These are phyloP conservation scores for Chlorella sp. DNA, from an alignment of 139 green algal genomes.

Conservation along the genomic window DNA sequence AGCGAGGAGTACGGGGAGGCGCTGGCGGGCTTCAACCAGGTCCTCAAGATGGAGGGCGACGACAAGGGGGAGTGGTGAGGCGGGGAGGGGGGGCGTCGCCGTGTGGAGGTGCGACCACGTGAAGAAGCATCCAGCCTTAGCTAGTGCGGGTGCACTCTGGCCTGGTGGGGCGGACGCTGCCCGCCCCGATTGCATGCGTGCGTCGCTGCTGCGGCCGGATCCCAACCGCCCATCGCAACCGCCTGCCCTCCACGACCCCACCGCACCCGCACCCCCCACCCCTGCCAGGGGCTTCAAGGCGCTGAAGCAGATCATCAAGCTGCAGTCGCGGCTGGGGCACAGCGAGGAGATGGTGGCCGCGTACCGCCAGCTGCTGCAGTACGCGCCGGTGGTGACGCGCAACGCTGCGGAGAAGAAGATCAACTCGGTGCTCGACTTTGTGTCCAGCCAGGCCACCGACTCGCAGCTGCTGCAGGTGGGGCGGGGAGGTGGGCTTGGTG, in stretches of 20 bases:
- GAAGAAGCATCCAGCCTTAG: too few relatives aligned
- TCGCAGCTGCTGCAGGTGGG: constrained; percentile 76
- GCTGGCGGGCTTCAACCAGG: constrained; percentile 88
- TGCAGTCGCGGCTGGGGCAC: constrained; percentile 83
- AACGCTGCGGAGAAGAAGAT: constrained; percentile 99
- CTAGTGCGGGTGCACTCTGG: too few relatives aligned
- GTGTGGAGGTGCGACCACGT: too few relatives aligned
- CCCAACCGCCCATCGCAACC: too few relatives aligned
- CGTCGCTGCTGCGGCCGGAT: too few relatives aligned
- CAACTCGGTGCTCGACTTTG: constrained; percentile 95
- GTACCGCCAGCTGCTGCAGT: constrained; percentile 72
- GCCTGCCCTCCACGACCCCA: too few relatives aligned
- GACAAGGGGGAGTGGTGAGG: constrained; percentile 96
- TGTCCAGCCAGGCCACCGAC: constrained; percentile 74
- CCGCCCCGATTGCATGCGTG: too few relatives aligned
- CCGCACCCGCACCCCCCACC: too few relatives aligned
- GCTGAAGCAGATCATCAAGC: constrained; percentile 98
- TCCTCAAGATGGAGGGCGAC: constrained; percentile 91
- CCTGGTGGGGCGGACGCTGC: too few relatives aligned
- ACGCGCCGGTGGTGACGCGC: constrained; percentile 79
- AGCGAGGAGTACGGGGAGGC: constrained; percentile 75
- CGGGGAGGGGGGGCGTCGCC: too few relatives aligned
- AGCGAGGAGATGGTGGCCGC: constrained; percentile 86
- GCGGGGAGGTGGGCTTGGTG: background rate
- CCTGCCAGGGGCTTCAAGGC: constrained; percentile 95